Conservation (phyloP, 768 basidiomycete genomes). For the Tephrocybe rancida region DNA sequence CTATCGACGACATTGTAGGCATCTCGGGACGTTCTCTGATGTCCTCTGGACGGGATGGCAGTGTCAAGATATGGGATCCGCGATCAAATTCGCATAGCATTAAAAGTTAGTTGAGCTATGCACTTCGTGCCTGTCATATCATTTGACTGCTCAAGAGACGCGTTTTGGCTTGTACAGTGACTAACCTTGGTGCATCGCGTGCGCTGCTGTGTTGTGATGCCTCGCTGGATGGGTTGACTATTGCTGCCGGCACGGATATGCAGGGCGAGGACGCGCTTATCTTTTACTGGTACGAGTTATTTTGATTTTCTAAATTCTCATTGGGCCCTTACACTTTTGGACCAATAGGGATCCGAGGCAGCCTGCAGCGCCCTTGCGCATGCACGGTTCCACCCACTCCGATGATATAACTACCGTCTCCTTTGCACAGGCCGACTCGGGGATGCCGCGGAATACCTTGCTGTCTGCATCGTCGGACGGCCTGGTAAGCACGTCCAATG, state of each 20-base stretch:
- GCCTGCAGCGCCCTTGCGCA: slow-evolving; percentile 65
- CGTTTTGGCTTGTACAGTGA: slow-evolving; percentile 42
- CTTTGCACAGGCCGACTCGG: slow-evolving; percentile 32
- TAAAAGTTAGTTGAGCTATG: slow-evolving; percentile 52
- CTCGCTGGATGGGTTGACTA: slow-evolving; percentile 66
- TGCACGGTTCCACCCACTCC: slow-evolving; percentile 87
- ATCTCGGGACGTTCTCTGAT: slow-evolving; percentile 48
- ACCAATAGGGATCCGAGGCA: slow-evolving; percentile 80
- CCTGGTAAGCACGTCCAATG: slow-evolving; percentile 69
- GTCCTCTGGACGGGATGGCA: slow-evolving; percentile 73
- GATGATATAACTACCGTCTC: slow-evolving; percentile 90
- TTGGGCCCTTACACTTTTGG: not conserved
- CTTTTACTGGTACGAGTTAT: slow-evolving; percentile 68
- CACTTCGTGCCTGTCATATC: slow-evolving; percentile 8
- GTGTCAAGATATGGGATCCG: slow-evolving; percentile 76
- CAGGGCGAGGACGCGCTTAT: slow-evolving; percentile 82
- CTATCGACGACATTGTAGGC: slow-evolving; percentile 43
- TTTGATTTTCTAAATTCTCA: not conserved
- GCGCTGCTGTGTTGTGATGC: slow-evolving; percentile 70
- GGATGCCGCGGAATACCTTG: slow-evolving; percentile 36
- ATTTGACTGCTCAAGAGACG: slow-evolving; percentile 41
- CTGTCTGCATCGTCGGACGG: slow-evolving; percentile 90
- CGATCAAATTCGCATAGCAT: slow-evolving; percentile 53
- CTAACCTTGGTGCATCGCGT: slow-evolving; percentile 40
- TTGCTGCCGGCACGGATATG: slow-evolving; percentile 84